Evolutionary conservation across 2,329 filamentous ascomycete genomes (phyloP).

Genomic region (Colletotrichum truncatum): DNA sequence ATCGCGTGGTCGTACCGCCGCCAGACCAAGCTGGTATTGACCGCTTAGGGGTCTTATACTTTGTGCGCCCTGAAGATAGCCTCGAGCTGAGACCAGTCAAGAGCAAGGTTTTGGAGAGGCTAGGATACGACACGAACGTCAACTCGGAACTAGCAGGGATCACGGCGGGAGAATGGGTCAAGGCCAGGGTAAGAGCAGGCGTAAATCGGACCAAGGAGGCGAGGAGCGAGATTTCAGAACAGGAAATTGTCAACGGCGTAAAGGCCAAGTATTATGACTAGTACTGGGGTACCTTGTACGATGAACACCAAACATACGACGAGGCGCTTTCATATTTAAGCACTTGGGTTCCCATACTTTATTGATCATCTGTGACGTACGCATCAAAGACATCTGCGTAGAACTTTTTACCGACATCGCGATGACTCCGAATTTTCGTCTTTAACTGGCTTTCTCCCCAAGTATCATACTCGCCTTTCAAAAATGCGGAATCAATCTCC

Average conservation of each 20-base stretch:
- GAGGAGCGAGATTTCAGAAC: slow-evolving; percentile 38
- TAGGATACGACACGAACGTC: slow-evolving; percentile 38
- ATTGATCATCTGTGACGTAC: slow-evolving; percentile 52
- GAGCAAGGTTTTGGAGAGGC: slow-evolving; percentile 42
- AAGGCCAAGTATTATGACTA: slow-evolving; percentile 45
- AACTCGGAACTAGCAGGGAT: slow-evolving; percentile 40
- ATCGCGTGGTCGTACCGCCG: slow-evolving; percentile 53
- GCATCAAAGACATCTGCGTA: slow-evolving; percentile 57
- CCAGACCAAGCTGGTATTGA: slow-evolving; percentile 53
- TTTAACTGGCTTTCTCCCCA: slow-evolving; percentile 64
- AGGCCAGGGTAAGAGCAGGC: slow-evolving; percentile 39
- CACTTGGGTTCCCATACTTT: no score
- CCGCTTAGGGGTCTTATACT: slow-evolving; percentile 57
- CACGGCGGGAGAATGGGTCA: slow-evolving; percentile 46
- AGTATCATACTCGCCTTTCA: slow-evolving; percentile 59
- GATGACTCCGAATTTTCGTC: slow-evolving; percentile 62
- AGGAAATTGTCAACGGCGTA: slow-evolving; percentile 41
- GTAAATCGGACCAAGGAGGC: slow-evolving; percentile 31
- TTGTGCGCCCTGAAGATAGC: slow-evolving; percentile 46
- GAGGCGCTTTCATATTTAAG: no score
- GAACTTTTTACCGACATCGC: slow-evolving; percentile 55
- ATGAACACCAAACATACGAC: no score
- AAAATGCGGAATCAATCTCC: slow-evolving; percentile 58
- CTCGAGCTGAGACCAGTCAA: slow-evolving; percentile 41
- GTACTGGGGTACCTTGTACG: no score